Conservation (phyloP, 1,284 basidiomycete genomes). For the Marasmius tenuissimus region DNA sequence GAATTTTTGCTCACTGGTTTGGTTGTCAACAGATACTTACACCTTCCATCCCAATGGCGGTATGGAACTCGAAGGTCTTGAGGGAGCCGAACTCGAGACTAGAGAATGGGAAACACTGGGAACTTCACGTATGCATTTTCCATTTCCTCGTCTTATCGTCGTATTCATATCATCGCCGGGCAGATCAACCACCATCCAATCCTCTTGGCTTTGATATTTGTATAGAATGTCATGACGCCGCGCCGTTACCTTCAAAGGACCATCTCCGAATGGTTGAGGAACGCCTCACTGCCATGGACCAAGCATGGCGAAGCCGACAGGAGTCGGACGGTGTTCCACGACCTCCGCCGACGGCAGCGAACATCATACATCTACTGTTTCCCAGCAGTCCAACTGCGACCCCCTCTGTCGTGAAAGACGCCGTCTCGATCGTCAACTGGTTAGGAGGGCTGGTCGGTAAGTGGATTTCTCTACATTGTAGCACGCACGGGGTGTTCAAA, state of each 20-base stretch:
- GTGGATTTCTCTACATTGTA: background rate
- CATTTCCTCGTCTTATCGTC: background rate
- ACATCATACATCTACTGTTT: constrained; percentile 73
- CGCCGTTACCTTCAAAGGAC: constrained; percentile 61
- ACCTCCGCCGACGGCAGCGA: constrained; percentile 68
- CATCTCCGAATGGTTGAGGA: constrained; percentile 72
- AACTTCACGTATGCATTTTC: background rate
- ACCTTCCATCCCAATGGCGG: background rate
- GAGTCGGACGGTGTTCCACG: constrained; percentile 41
- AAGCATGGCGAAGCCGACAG: constrained; percentile 44
- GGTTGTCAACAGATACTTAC: background rate
- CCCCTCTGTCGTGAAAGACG: constrained; percentile 44
- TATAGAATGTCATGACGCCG: constrained; percentile 82
- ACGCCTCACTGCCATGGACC: constrained; percentile 63
- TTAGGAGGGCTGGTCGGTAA: background rate
- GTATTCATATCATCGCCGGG: constrained; percentile 41
- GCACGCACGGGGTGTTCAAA: background rate
- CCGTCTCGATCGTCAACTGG: constrained; percentile 60
- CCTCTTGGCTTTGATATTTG: constrained; percentile 78
- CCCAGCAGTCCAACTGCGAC: constrained; percentile 62
- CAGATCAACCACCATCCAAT: constrained; percentile 55
- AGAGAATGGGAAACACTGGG: background rate
- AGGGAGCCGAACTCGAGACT: background rate
- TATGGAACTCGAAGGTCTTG: background rate
- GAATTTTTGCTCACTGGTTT: background rate